Base-by-base conservation (phyloP, 1,284 basidiomycete species). In the Ceratobasidium sp. region DNA sequence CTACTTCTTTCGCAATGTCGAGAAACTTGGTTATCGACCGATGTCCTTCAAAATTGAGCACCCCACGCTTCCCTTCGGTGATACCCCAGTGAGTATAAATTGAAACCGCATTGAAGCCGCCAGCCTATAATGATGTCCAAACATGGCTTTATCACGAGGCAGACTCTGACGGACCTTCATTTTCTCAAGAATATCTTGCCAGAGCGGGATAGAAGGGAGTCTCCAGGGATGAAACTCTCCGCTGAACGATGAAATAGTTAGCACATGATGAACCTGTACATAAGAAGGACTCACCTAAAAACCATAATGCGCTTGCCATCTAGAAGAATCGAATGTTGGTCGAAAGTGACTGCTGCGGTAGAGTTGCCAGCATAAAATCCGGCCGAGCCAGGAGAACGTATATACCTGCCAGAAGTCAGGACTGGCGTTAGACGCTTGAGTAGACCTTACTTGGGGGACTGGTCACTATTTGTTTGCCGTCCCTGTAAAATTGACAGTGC, bases 281-380 rank as follows among this genome's bases (percentile, higher is more conserved):
- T 12, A 21, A 1, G 8, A n/a, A 3, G 30, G n/a, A 28, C 57
- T 10, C 10, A 61, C 53, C 23, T 26, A 36, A 60, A 60, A 8
- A 72, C 48, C 57, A 52, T 59, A 21, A 62, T 58, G 12, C 60
- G 52, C 32, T 53, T 43, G 28, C 60, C 60, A 58, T 72, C 61
- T 23, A 72, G 48, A 6, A 72, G 52, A 21, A 72, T 62, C 21
- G 71, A 72, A 46, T 72, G 50, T 30, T 62, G 58, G 46, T 72
- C 71, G 45, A 83, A 78, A 1, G 82, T 83, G 2, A 84, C 82
- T 4, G 81, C 77, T 12, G 82, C 79, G 34, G 77, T 78, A 0
- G 82, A 83, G 72, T 80, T 78, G 1, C 82, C 81, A 57, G 81
- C 75, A 71, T 84, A 83, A 72, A 83, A 84, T 30, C 77, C 77